Base-by-base conservation (phyloP, 2,329 filamentous ascomycete genomes). In the Thelonectria olida region DNA sequence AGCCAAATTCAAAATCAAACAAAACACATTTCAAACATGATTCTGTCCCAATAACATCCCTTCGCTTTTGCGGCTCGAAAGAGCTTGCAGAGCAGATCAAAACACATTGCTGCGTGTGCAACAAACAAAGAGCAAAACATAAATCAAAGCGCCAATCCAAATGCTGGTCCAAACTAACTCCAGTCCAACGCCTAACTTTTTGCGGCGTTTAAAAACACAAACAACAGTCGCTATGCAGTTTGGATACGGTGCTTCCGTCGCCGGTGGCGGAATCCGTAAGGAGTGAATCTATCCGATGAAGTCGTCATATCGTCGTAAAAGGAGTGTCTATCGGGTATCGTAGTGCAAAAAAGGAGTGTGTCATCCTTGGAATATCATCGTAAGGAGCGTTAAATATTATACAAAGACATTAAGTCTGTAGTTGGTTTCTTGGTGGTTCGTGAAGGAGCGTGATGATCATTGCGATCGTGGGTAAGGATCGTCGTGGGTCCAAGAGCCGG, bases 201-300 rank as follows among this genome's bases (percentile, higher is more conserved):
- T 64, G 52, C 22, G 61, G 68, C 61, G 63, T 64, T 60, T 54
- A 65, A 69, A 65, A 55, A 65, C 61, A 63, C 53, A 65, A 73
- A 79, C 57, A 80, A 80, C 79, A 82, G 80, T 81, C 82, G 83
- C 83, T 84, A 85, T 85, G 83, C 82, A 84, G 76, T 81, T 80
- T 80, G 79, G 79, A 78, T 63, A 71, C 67, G 60, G 65, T 80
- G 79, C 75, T 75, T 79, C 66, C 63, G 64, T 66, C 64, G 62
- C 65, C 53, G 54, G 65, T 76, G 75, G 73, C 75, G 69, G 63
- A 73, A 64, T 77, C 73, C 76, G 74, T 77, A 82, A 81, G 79
- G 80, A 82, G 77, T 76, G 79, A 78, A 71, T 78, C 75, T 79
- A 80, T 80, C 71, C 70, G 67, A 73, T 72, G 54, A 56, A 63